Evolutionary conservation across 352 stramenopile genomes (phyloP).

Genomic region (Phytophthora syringae): DNA sequence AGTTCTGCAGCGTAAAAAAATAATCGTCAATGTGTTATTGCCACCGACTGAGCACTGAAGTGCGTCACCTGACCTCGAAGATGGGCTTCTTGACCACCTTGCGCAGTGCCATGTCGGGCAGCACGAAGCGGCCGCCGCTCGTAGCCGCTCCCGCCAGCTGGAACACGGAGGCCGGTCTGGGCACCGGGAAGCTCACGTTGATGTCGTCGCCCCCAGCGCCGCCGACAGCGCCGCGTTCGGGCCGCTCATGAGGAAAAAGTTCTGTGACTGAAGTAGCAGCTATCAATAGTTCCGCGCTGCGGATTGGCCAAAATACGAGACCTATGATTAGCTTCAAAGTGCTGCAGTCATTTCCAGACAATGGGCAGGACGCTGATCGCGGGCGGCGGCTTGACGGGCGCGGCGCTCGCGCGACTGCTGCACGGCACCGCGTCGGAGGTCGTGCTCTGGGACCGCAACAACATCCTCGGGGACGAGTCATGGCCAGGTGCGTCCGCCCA

Average conservation of each 20-base stretch:
- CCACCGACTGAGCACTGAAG: not conserved
- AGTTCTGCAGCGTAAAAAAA: conserved; percentile 49
- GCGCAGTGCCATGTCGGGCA: conserved; percentile 64
- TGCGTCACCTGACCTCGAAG: conserved; percentile 57
- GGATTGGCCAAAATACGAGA: no score
- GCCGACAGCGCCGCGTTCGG: conserved; percentile 31
- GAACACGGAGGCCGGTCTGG: conserved; percentile 46
- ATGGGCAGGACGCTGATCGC: conserved; percentile 61
- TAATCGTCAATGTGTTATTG: conserved; percentile 2
- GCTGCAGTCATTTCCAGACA: conserved; percentile 28
- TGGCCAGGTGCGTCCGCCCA: conserved; percentile 49
- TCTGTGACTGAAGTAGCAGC: no score
- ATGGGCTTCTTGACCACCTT: conserved; percentile 76
- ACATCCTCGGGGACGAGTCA: conserved; percentile 69
- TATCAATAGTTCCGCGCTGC: no score
- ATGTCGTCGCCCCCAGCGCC: conserved; percentile 33
- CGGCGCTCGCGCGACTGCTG: conserved; percentile 56
- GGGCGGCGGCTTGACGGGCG: conserved; percentile 67
- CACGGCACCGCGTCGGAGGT: conserved; percentile 52
- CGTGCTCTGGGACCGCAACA: conserved; percentile 79
- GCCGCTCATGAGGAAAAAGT: conserved; percentile 30
- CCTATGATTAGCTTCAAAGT: conserved; percentile 33
- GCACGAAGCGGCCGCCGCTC: conserved; percentile 42
- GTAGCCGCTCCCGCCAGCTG: conserved; percentile 39
- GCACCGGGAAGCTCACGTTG: conserved; percentile 37